phyloP scores from a whole-genome alignment of 306 rosid species.

The Prunus salicina region DNA sequence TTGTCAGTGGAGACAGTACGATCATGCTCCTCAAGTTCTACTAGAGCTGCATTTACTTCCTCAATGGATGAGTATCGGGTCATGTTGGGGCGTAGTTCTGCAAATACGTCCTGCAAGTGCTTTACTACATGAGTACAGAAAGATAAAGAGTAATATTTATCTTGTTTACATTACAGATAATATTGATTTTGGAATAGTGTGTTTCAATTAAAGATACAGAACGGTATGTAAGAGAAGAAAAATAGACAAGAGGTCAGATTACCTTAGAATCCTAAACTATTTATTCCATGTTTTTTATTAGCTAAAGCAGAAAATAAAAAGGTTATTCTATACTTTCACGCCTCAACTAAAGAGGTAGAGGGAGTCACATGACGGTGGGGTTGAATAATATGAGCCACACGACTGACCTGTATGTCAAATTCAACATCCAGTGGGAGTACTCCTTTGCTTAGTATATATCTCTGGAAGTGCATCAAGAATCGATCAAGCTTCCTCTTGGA shows the following conservation, averaged over 20 bases:
- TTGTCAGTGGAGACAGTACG: slow-evolving; percentile 53
- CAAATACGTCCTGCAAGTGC: slow-evolving; percentile 78
- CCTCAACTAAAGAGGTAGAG: not conserved
- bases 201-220: slow-evolving; percentile 7
- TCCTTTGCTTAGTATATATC: slow-evolving; percentile 90
- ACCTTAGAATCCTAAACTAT: not conserved
- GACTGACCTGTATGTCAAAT: slow-evolving; percentile 90
- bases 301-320: not conserved
- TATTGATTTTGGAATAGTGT: not conserved
- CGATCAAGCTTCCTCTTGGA: slow-evolving; percentile 97
- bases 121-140: slow-evolving; percentile 17
- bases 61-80: slow-evolving; percentile 73
- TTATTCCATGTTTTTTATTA: not conserved
- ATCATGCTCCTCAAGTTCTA: slow-evolving; percentile 88
- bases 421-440: slow-evolving; percentile 85
- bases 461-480: slow-evolving; percentile 75
- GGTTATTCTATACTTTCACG: not conserved
- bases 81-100: slow-evolving; percentile 90
- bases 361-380: not conserved
- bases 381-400: not conserved
- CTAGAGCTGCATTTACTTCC: slow-evolving; percentile 81
- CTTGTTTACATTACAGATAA: not conserved
- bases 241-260: not conserved
- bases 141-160: not conserved
- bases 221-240: not conserved